These are phyloP conservation scores for Aspergillus avenaceus DNA, from an alignment of 495 filamentous ascomycete genomes.

Conservation along the genomic window DNA sequence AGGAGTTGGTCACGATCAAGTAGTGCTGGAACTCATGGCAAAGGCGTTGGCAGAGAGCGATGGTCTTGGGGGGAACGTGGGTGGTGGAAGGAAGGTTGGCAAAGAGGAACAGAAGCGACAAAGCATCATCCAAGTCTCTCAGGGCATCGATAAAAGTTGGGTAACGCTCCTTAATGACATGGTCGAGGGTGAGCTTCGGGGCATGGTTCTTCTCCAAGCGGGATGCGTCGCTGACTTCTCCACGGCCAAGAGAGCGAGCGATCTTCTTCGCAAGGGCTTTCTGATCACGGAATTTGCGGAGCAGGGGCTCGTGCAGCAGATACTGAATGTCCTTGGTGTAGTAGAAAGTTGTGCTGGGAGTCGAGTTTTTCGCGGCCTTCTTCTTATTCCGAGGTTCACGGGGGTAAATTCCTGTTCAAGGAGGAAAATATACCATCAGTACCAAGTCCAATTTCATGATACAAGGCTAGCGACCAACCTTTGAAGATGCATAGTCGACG, in stretches of 20 bases:
- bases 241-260: conserved; percentile 79
- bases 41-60: conserved; percentile 85
- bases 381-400: conserved; percentile 94
- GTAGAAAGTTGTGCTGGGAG: conserved; percentile 92
- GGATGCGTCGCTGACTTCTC: conserved; percentile 81
- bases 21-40: conserved; percentile 97
- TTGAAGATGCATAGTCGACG: conserved; percentile 98
- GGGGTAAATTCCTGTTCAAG: conserved; percentile 75
- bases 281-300: conserved; percentile 93
- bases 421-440: conserved; percentile 9
- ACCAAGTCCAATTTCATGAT: background rate
- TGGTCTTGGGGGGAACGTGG: conserved; percentile 85
- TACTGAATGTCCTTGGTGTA: conserved; percentile 99
- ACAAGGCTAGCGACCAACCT: conserved; percentile 47
- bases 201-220: conserved; percentile 80
- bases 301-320: conserved; percentile 92
- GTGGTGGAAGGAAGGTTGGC: conserved; percentile 88
- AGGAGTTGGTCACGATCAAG: conserved; percentile 80
- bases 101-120: conserved; percentile 96
- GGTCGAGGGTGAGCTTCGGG: conserved; percentile 83
- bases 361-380: conserved; percentile 89
- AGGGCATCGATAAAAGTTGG: conserved; percentile 94
- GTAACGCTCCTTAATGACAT: conserved; percentile 96
- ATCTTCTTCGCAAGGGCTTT: conserved; percentile 97
- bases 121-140: conserved; percentile 90